Base-by-base conservation (phyloP, 192 early-diverging fungal genomes). In the Backusella circina region DNA sequence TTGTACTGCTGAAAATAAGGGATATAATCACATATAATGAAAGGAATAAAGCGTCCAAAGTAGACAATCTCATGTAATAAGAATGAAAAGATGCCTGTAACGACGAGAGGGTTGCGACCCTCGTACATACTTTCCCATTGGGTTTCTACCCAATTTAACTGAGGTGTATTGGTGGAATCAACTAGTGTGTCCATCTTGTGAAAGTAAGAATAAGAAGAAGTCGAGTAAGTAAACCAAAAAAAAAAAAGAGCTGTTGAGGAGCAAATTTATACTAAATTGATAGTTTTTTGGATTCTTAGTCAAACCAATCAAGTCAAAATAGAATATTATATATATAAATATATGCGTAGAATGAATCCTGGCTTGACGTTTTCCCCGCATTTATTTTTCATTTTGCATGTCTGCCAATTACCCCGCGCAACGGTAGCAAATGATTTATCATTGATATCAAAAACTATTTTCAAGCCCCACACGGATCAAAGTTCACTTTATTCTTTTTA, bases 41-140 rank as follows among this genome's bases (percentile, higher is more conserved):
- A 98, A 28, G 96, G 96, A 15, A 96, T 39, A 82, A 91, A 95
- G n/a, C 95, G 91, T 15, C 89, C 91, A 87, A 95, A 97, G 84
- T 94, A 97, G 75, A 95, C 93, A 37, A 93, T 64, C 82, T 98
- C 94, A 87, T 98, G 95, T 86, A 94, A 89, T 32, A 89, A 30
- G 78, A 98, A 96, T 41, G 93, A 83, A 51, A 95, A 81, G n/a
- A 92, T 72, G 15, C 93, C 88, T 8, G 93, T 90, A 31, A 89
- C 90, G 39, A 95, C 44, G 47, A 87, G 76, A 72, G 92, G 90
- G 77, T 92, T 90, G 71, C 86, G 90, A 18, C 87, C 91, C 38
- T 89, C 89, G 57, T 91, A 93, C 70, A 91, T 7, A 39, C 82
- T 77, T 64, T 84, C 76, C 92, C 92, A 93, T 30, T 85, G 67